Conservation (phyloP, 352 stramenopile genomes). For the Pythium apleroticum region DNA sequence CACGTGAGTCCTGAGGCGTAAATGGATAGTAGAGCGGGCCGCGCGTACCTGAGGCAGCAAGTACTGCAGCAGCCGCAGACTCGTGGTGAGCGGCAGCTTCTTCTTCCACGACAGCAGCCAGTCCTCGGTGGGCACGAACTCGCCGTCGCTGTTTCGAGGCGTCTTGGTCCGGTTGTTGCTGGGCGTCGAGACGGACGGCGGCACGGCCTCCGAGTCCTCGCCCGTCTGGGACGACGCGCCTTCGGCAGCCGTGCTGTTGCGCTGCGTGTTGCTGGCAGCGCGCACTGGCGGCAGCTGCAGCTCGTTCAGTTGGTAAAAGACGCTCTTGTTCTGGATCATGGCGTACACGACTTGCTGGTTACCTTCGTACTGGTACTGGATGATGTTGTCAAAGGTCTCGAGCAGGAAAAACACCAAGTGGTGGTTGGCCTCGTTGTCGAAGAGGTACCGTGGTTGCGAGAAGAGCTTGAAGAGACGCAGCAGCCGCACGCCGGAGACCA, state of each 20-base stretch:
- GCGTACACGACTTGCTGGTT: constrained; percentile 98
- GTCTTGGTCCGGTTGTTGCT: constrained; percentile 27
- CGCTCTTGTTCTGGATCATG: constrained; percentile 96
- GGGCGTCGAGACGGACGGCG: constrained; percentile 9
- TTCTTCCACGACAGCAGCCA: constrained; percentile 96
- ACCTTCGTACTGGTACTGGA: constrained; percentile 98
- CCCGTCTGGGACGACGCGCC: constrained; percentile 11
- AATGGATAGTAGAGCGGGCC: background rate
- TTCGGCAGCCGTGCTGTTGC: constrained; percentile 7
- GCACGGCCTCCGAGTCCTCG: constrained; percentile 1
- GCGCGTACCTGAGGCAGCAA: constrained; percentile 86
- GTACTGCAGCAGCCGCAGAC: constrained; percentile 93
- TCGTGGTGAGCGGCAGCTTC: constrained; percentile 94
- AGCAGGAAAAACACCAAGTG: constrained; percentile 95
- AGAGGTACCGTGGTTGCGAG: constrained; percentile 91
- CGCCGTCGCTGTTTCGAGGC: constrained; percentile 42
- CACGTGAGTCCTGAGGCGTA: background rate
- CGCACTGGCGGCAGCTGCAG: constrained; percentile 89
- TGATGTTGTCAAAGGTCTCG: constrained; percentile 99
- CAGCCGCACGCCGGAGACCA: constrained; percentile 94
- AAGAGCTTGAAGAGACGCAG: constrained; percentile 98
- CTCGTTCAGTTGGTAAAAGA: constrained; percentile 91
- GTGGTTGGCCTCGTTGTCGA: constrained; percentile 95
- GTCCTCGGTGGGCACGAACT: constrained; percentile 89
- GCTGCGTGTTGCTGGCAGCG: constrained; percentile 22